These are phyloP conservation scores for Ceriops decandra DNA, from an alignment of 345 rosid genomes.

Conservation along the genomic window DNA sequence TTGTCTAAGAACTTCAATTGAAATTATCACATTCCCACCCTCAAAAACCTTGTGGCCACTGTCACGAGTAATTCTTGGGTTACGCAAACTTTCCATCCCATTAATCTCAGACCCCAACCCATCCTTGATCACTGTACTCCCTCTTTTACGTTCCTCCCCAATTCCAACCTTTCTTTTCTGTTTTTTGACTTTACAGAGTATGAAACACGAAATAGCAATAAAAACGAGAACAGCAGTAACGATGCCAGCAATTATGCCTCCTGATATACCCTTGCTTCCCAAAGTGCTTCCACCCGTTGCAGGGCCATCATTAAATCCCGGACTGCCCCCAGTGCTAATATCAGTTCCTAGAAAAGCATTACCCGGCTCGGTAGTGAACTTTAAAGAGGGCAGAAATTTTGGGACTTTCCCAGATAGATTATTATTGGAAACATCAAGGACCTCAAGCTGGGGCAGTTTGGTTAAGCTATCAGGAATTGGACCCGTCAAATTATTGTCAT, in stretches of 20 bases:
- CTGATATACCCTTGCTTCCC: not conserved
- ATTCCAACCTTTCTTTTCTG: conserved; percentile 5
- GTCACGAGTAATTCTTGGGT: conserved; percentile 14
- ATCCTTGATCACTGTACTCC: conserved; percentile 1
- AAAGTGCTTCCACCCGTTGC: not conserved
- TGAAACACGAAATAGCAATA: conserved; percentile 10
- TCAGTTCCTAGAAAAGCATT: not conserved
- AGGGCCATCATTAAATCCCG: not conserved
- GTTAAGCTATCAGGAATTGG: conserved; percentile 60
- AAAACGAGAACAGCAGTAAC: conserved; percentile 15
- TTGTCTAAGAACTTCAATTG: conserved; percentile 26
- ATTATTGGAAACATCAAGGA: not conserved
- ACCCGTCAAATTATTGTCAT: conserved; percentile 59
- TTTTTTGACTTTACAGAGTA: conserved; percentile 17
- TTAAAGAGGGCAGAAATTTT: not conserved
- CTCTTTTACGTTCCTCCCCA: conserved; percentile 4
- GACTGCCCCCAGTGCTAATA: not conserved
- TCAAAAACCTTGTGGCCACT: conserved; percentile 17
- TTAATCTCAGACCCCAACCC: conserved; percentile 7
- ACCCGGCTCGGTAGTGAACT: not conserved
- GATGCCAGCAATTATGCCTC: conserved; percentile 22
- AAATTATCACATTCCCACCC: conserved; percentile 22
- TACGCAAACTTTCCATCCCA: conserved; percentile 6
- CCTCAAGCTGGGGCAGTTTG: conserved; percentile 19
- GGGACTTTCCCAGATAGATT: not conserved